Conservation (phyloP, 345 rosid species). For the Acer negundo region DNA sequence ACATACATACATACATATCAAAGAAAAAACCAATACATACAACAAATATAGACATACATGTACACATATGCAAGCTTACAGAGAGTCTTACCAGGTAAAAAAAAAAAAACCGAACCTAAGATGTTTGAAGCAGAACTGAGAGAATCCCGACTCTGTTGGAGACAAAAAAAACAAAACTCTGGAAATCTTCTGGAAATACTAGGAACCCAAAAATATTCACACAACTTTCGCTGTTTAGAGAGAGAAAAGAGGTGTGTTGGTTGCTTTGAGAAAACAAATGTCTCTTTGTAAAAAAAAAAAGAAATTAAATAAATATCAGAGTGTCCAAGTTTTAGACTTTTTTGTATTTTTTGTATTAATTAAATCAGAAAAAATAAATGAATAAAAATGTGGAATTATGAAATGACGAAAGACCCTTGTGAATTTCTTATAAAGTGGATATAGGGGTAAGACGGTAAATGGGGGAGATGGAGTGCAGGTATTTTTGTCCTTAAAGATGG, state of each 20-base stretch:
- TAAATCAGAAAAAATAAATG: neutral
- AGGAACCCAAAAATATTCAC: neutral
- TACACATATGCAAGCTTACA: neutral
- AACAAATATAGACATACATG: neutral
- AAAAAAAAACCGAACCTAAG: neutral
- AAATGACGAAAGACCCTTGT: neutral
- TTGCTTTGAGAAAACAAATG: conserved; percentile 21
- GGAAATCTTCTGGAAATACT: conserved; percentile 11
- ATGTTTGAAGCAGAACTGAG: conserved; percentile 11
- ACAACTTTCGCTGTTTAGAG: conserved; percentile 1
- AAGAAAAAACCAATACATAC: neutral
- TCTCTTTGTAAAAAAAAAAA: neutral
- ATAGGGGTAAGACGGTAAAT: neutral
- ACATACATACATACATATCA: neutral
- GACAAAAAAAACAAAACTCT: neutral
- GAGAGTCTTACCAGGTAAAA: neutral
- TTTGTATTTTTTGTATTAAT: neutral
- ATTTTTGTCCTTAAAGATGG: neutral
- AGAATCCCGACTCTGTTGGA: conserved; percentile 20
- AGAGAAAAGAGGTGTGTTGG: conserved; percentile 8
- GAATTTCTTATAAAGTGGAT: neutral
- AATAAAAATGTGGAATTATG: neutral
- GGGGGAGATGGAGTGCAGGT: neutral
- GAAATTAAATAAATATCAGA: neutral
- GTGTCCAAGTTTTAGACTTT: conserved; percentile 20